Evolutionary conservation across 2,329 filamentous ascomycete genomes (phyloP).

Genomic region (Tolypocladium amazonense): DNA sequence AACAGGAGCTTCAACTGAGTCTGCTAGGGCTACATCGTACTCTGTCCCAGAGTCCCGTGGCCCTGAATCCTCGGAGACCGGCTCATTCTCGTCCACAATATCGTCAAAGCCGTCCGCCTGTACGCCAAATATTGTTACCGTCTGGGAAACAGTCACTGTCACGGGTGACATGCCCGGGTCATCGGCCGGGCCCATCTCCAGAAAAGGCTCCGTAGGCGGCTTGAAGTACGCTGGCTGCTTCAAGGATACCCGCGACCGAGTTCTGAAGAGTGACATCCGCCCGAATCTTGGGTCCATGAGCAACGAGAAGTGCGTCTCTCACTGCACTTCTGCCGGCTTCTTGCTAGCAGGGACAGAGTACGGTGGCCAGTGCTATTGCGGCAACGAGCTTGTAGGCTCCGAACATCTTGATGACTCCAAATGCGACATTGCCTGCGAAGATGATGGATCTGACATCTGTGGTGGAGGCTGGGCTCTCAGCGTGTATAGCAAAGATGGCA

Average conservation of each 20-base stretch:
- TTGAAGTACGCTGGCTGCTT: constrained; percentile 34
- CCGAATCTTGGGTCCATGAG: constrained; percentile 31
- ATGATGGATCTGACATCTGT: constrained; percentile 35
- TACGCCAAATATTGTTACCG: constrained; percentile 21
- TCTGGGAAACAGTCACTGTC: constrained; percentile 36
- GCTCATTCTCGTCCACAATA: neutral
- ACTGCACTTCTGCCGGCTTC: constrained; percentile 33
- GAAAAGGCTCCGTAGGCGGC: constrained; percentile 9
- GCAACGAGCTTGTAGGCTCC: constrained; percentile 20
- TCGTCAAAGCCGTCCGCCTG: constrained; percentile 3
- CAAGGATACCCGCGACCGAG: constrained; percentile 24
- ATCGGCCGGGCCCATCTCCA: constrained; percentile 3
- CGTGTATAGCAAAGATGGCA: constrained; percentile 29
- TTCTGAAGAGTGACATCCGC: constrained; percentile 26
- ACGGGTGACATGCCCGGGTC: constrained; percentile 17
- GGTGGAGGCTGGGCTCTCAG: constrained; percentile 37
- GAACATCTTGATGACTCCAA: constrained; percentile 29
- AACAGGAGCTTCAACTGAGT: constrained; percentile 2
- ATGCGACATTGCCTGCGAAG: constrained; percentile 36
- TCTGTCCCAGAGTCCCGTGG: neutral
- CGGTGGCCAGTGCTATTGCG: constrained; percentile 43
- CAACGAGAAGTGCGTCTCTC: constrained; percentile 34
- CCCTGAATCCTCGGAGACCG: neutral
- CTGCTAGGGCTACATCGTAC: neutral
- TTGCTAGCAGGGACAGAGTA: constrained; percentile 40